These are phyloP conservation scores for Epicoccum sorghinum DNA, from an alignment of 2,329 filamentous ascomycete species.

Conservation along the genomic window DNA sequence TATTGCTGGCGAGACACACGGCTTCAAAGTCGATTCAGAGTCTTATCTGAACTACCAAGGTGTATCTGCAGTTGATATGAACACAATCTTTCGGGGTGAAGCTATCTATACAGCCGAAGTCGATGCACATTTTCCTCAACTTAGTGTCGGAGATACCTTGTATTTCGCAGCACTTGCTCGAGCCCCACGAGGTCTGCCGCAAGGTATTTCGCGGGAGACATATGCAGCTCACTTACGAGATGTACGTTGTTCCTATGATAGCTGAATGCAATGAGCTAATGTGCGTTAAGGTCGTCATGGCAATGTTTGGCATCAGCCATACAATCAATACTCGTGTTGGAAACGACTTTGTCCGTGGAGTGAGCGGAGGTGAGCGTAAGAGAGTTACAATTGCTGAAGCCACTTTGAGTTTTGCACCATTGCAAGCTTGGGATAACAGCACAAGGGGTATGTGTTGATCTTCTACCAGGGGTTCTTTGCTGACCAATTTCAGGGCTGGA, in stretches of 20 bases:
- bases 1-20: conserved; percentile 79
- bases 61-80: conserved; percentile 73
- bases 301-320: conserved; percentile 74
- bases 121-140: conserved; percentile 77
- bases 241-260: conserved; percentile 10
- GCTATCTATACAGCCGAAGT: conserved; percentile 85
- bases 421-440: conserved; percentile 55
- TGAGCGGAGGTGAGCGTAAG: conserved; percentile 70
- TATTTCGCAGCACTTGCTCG: conserved; percentile 70
- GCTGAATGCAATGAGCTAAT: neutral
- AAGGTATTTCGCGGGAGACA: conserved; percentile 59
- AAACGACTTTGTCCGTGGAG: conserved; percentile 74
- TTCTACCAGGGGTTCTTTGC: neutral
- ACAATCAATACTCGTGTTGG: conserved; percentile 73
- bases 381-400: conserved; percentile 33
- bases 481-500: conserved; percentile 30
- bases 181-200: conserved; percentile 64
- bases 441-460: conserved; percentile 22
- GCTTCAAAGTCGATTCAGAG: conserved; percentile 71
- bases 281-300: conserved; percentile 64
- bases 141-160: conserved; percentile 77
- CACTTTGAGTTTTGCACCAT: conserved; percentile 20
- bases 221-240: conserved; percentile 69
- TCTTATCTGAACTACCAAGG: conserved; percentile 83
- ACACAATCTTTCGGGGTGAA: conserved; percentile 76